These are phyloP conservation scores for Neocucurbitaria cava DNA, from an alignment of 2,329 filamentous ascomycete species.

Conservation along the genomic window DNA sequence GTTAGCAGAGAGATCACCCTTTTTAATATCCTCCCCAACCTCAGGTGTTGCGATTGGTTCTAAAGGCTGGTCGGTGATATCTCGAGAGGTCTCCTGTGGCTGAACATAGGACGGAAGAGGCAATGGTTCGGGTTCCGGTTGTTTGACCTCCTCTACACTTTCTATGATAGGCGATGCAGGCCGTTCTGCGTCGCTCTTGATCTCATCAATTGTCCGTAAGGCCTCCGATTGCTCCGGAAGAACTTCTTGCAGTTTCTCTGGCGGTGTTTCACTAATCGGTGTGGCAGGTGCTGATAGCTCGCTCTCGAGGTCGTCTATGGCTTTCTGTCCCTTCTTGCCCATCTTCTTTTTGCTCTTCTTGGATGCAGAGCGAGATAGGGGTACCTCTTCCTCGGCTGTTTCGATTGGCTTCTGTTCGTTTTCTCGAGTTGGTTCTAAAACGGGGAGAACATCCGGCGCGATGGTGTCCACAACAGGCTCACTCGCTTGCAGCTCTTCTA, in stretches of 20 bases:
- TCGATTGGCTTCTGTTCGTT: constrained; percentile 1
- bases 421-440: background rate
- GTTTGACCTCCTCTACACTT: background rate
- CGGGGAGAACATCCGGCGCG: background rate
- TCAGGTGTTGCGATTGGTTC: constrained; percentile 2
- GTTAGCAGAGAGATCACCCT: background rate
- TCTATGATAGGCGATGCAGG: constrained; percentile 3
- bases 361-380: constrained; percentile 21
- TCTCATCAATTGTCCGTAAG: constrained; percentile 1
- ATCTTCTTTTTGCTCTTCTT: constrained; percentile 43
- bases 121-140: background rate
- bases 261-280: constrained; percentile 3
- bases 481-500: background rate
- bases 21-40: background rate
- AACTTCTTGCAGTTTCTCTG: constrained; percentile 4
- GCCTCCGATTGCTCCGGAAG: background rate
- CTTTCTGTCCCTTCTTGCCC: constrained; percentile 20
- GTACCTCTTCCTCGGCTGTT: constrained; percentile 4
- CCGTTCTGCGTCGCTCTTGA: background rate
- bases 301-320: constrained; percentile 7
- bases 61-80: constrained; percentile 1
- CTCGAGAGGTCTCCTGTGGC: constrained; percentile 1
- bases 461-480: background rate
- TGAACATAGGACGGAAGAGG: background rate
- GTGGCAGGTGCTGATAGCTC: constrained; percentile 1